Conservation (phyloP, 1,284 basidiomycete genomes). For the Cryptococcus amylolentus region DNA sequence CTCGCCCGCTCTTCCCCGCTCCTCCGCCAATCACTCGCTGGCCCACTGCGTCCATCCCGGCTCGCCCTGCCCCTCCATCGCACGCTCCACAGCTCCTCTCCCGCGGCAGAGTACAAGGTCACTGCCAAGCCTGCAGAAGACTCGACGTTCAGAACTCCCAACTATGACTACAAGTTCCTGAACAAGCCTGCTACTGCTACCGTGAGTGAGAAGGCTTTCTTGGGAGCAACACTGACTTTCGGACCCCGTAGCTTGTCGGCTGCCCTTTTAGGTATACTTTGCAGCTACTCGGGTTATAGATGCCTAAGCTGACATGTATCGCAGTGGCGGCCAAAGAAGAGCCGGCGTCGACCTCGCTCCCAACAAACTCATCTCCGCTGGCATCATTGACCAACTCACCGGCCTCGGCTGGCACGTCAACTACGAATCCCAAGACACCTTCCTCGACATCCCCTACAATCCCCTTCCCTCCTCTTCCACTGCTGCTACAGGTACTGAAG, state of each 20-base stretch:
- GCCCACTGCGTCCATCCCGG: background rate
- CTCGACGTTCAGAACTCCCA: constrained; percentile 16
- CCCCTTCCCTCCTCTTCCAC: constrained; percentile 20
- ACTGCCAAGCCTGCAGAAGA: constrained; percentile 12
- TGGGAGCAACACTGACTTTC: background rate
- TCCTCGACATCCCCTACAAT: constrained; percentile 63
- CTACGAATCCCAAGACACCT: constrained; percentile 84
- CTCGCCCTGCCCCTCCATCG: background rate
- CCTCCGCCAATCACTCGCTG: background rate
- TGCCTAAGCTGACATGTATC: background rate
- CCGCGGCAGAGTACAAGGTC: background rate
- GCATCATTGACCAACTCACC: constrained; percentile 70
- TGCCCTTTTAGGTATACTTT: constrained; percentile 64
- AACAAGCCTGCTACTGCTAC: constrained; percentile 65
- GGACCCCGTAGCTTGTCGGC: constrained; percentile 58
- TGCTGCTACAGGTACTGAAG: background rate
- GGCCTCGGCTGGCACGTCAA: constrained; percentile 83
- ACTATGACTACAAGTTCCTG: constrained; percentile 56
- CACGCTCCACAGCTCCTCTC: background rate
- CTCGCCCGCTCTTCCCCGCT: background rate
- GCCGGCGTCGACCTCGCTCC: constrained; percentile 88
- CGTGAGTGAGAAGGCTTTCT: constrained; percentile 51
- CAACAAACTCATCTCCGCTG: constrained; percentile 78
- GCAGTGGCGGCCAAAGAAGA: constrained; percentile 58
- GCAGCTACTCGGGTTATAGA: constrained; percentile 16